phyloP scores from a whole-genome alignment of 106 monocot genomes.

The Acanthochlamys bracteata region DNA sequence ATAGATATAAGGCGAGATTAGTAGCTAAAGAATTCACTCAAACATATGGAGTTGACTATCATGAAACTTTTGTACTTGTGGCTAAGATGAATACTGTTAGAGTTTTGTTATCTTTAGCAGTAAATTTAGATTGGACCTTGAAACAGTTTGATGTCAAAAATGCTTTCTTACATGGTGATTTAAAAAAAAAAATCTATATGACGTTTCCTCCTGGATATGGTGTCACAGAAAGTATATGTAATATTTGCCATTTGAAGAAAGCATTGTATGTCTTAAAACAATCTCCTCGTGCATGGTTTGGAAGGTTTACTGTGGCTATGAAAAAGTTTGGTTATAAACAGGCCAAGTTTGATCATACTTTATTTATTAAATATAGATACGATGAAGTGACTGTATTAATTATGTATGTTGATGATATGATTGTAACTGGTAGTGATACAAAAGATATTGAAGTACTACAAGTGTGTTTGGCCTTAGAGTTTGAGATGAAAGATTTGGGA shows the following conservation, averaged over 20 bases:
- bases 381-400: too few relatives aligned
- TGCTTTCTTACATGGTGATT: slow-evolving; percentile 4
- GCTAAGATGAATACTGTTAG: slow-evolving; percentile 8
- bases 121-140: neutral
- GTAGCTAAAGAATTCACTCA: slow-evolving; percentile 8
- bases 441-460: neutral
- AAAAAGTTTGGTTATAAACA: too few relatives aligned
- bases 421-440: slow-evolving; percentile 8
- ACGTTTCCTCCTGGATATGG: too few relatives aligned
- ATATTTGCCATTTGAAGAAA: too few relatives aligned
- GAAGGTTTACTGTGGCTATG: too few relatives aligned
- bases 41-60: slow-evolving; percentile 7
- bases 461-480: neutral
- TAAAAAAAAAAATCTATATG: slow-evolving; percentile 16
- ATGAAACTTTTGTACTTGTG: slow-evolving; percentile 8
- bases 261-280: too few relatives aligned
- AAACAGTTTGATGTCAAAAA: slow-evolving; percentile 15
- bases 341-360: neutral
- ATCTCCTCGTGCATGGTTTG: too few relatives aligned
- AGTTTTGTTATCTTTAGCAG: neutral
- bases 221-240: too few relatives aligned
- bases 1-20: slow-evolving; percentile 8
- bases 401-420: neutral
- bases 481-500: neutral
- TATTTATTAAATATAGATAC: too few relatives aligned